Conservation (phyloP, 2,329 filamentous ascomycete genomes). For the Plenodomus biglobosus region DNA sequence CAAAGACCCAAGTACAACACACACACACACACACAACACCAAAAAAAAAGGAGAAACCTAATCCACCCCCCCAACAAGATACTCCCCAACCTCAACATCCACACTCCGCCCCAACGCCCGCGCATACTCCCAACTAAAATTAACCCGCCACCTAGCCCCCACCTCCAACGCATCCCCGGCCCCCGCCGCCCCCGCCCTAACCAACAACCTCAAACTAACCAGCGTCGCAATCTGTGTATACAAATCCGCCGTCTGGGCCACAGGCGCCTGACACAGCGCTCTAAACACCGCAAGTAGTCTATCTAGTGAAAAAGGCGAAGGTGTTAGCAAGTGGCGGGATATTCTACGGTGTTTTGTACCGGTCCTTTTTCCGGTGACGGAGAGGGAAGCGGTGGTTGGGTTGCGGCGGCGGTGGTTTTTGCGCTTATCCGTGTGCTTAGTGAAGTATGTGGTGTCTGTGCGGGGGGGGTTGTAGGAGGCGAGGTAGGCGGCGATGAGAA, state of each 20-base stretch:
- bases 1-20: neutral
- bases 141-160: conserved; percentile 74
- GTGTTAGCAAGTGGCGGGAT: conserved; percentile 72
- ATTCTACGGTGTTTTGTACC: conserved; percentile 67
- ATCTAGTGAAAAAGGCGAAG: conserved; percentile 76
- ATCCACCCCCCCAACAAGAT: conserved; percentile 42
- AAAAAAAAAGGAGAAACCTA: conserved; percentile 3
- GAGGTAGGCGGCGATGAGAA: conserved; percentile 76
- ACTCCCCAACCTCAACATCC: conserved; percentile 78
- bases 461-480: conserved; percentile 76
- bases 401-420: conserved; percentile 50
- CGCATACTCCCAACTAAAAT: conserved; percentile 76
- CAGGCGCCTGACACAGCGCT: conserved; percentile 56
- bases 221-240: conserved; percentile 67
- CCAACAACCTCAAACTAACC: conserved; percentile 67
- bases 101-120: conserved; percentile 70
- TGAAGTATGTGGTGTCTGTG: conserved; percentile 75
- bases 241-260: conserved; percentile 51
- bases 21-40: neutral
- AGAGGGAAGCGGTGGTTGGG: conserved; percentile 17
- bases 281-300: conserved; percentile 76
- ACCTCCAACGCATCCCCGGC: conserved; percentile 66
- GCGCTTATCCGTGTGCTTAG: conserved; percentile 62
- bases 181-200: conserved; percentile 59
- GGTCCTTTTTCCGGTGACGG: conserved; percentile 11